Evolutionary conservation across 202 grass and related monocot genomes (phyloP), one percentile per base, ranked within the genome.

Genomic region (Sporobolus alterniflorus): DNA sequence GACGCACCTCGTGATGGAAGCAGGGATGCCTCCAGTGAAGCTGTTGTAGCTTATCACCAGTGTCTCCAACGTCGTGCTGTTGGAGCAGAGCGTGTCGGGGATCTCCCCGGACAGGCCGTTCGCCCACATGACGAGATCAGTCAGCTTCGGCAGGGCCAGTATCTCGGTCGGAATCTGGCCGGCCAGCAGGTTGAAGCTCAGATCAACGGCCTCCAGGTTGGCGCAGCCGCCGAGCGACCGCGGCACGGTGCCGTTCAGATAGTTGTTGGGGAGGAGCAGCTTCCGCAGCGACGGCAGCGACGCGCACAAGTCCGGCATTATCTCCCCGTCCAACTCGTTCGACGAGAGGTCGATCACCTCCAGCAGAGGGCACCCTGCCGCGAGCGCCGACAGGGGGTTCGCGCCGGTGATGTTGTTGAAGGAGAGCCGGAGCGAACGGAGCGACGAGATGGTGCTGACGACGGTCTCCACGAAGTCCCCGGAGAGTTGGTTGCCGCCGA

Each of bases 41-140:
- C 22, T 83, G 63, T 99, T 99, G 91, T 99, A 99, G 93, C 96
- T 85, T n/a, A 99, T 69, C 63, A 99, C 94, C 75, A 99, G 36
- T 2, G 91, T 99, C 80, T 94, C 91, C 68, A 99, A 28, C 20
- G 74, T 32, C 4, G 84, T 82, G 32, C 85, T 44, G 29, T 89
- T 94, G 42, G 82, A 81, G 26, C 93, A 99, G 8, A 99, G 87
- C 30, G 61, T 83, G 62, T 90, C 89, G 0, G 96, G 96, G 56
- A 99, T 94, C 69, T 86, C 74, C 5, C 93, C 93, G 6, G 96
- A 88, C 3, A 99, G 82, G 59, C 83, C 78, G 43, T 99, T 99
- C 17, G 96, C 96, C 96, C 96, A 99, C 82, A 96, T 81, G 17
- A 96, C 91, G 18, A 99, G 86, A 72, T 99, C 91, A 33, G 66